A percentile compares a stretch with the other conserved stretches of the same genome.
Conservation (phyloP, 192 early-diverging fungal species). For the Coemansia sp. region DNA sequence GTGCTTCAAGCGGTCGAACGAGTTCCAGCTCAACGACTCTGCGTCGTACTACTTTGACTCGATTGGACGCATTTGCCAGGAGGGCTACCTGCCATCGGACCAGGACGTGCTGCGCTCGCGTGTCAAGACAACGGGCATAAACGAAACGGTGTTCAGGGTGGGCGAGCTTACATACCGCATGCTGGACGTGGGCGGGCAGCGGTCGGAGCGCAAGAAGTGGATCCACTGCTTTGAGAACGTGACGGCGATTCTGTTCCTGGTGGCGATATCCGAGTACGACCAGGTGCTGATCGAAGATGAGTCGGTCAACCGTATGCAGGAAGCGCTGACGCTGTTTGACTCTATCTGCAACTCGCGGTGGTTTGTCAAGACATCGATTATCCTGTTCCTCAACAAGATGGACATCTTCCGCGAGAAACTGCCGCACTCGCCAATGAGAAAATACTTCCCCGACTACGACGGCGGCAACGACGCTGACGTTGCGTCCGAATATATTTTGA, state of each 20-base stretch:
- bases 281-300: constrained; percentile 95
- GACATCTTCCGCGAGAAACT: constrained; percentile 94
- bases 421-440: constrained; percentile 72
- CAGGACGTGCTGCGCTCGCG: constrained; percentile 96
- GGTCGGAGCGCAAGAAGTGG: constrained; percentile 99
- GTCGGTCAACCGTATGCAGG: constrained; percentile 94
- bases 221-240: constrained; percentile 99
- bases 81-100: constrained; percentile 84
- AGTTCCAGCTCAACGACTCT: constrained; percentile 97
- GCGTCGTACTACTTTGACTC: constrained; percentile 96
- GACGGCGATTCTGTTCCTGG: constrained; percentile 92
- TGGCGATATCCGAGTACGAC: constrained; percentile 95
- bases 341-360: constrained; percentile 97
- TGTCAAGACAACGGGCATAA: constrained; percentile 97
- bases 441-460: constrained; percentile 89
- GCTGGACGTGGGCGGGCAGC: constrained; percentile 98
- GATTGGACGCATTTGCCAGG: constrained; percentile 81
- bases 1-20: constrained; percentile 76
- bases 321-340: constrained; percentile 94
- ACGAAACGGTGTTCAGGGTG: constrained; percentile 89
- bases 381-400: constrained; percentile 98
- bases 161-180: constrained; percentile 92
- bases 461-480: constrained; percentile 72
- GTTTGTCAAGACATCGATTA: constrained; percentile 97
- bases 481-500: constrained; percentile 76